Conservation (phyloP, 2,329 filamentous ascomycete genomes). For the Achaetomium macrosporum region DNA sequence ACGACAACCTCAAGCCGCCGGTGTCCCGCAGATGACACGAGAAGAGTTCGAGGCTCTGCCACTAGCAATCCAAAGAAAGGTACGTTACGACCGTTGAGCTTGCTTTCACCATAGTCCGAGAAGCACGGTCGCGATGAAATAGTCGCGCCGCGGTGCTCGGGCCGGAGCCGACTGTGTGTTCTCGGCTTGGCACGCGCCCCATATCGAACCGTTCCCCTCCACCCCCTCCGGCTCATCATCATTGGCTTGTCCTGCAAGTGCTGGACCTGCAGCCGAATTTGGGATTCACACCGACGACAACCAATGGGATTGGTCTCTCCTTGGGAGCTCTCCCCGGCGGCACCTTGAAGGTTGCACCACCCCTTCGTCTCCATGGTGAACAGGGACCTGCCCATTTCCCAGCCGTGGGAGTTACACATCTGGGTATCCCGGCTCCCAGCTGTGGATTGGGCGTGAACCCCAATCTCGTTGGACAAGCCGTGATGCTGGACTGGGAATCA, state of each 20-base stretch:
- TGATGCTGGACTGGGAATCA: too few relatives aligned
- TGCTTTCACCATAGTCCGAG: not conserved
- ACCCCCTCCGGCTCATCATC: not conserved
- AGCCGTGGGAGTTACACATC: not conserved
- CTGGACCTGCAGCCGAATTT: conserved; percentile 21
- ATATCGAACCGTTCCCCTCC: not conserved
- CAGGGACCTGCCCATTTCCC: not conserved
- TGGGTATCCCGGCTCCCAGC: not conserved
- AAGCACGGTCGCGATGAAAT: not conserved
- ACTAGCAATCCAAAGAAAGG: conserved; percentile 46
- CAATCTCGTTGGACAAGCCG: too few relatives aligned
- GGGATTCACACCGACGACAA: conserved; percentile 14
- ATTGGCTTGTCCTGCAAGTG: conserved; percentile 23
- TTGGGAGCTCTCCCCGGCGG: conserved; percentile 1
- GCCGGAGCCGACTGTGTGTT: not conserved
- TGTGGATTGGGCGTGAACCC: too few relatives aligned
- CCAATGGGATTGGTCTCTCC: conserved; percentile 17
- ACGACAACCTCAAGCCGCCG: conserved; percentile 22
- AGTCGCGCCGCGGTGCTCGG: not conserved
- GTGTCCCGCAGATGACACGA: conserved; percentile 33
- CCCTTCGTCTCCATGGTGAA: not conserved
- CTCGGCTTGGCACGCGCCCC: conserved; percentile 11
- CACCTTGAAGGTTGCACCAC: not conserved
- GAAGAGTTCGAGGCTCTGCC: conserved; percentile 48
- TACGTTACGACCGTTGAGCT: conserved; percentile 28